A percentile compares a stretch with the other conserved stretches of the same genome.
phyloP scores from a whole-genome alignment of 768 basidiomycete genomes.

The Daedaleopsis nitida region DNA sequence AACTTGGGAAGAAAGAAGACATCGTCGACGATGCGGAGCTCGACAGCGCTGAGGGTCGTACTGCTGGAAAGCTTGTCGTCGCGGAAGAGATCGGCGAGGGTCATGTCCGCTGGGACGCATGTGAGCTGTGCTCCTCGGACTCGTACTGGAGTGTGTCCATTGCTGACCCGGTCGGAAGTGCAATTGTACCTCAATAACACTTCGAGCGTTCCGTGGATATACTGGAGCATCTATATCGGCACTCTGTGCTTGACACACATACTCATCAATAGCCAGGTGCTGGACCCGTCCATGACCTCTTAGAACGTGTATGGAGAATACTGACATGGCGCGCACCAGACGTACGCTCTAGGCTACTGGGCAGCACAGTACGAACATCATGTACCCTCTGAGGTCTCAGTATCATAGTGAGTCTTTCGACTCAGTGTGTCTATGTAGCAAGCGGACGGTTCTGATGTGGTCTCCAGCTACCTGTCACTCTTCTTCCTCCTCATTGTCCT shows the following conservation, averaged over 20 bases:
- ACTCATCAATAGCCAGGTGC: constrained; percentile 8
- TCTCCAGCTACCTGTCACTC: constrained; percentile 49
- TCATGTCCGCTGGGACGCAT: constrained; percentile 52
- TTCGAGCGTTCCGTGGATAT: constrained; percentile 10
- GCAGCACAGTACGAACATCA: constrained; percentile 42
- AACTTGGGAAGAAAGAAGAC: constrained; percentile 31
- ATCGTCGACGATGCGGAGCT: constrained; percentile 24
- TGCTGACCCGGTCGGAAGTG: constrained; percentile 20
- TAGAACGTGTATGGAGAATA: constrained; percentile 28
- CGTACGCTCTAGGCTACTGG: constrained; percentile 49
- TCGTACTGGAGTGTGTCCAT: too few species aligned
- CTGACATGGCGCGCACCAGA: constrained; percentile 28
- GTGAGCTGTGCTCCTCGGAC: constrained; percentile 27
- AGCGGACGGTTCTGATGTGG: background rate
- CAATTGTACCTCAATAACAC: constrained; percentile 28
- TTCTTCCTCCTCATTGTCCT: constrained; percentile 41
- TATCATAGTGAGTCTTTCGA: constrained; percentile 32
- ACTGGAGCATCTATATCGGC: constrained; percentile 2
- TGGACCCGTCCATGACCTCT: background rate
- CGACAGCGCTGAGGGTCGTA: constrained; percentile 10
- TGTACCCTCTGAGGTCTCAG: constrained; percentile 35
- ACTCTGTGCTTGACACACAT: constrained; percentile 27
- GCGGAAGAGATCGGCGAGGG: constrained; percentile 66
- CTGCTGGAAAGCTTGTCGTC: constrained; percentile 61
- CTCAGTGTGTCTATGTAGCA: background rate